Evolutionary conservation across 2,329 filamentous ascomycete species (phyloP).

Genomic region (Fusarium chlamydosporum): DNA sequence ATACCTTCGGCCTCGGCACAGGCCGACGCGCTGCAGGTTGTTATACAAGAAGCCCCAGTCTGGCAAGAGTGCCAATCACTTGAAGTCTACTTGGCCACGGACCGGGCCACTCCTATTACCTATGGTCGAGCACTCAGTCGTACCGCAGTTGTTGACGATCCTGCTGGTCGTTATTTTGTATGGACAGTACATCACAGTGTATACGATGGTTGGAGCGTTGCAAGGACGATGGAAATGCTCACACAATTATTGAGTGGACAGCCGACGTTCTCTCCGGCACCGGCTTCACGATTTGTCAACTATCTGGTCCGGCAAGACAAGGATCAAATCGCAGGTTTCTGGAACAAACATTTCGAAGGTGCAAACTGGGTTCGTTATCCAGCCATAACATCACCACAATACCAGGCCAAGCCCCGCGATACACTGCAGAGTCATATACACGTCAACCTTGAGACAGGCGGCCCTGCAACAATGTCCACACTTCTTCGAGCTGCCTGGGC

Average conservation of each 20-base stretch:
- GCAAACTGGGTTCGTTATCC: conserved; percentile 8
- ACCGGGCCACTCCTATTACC: conserved; percentile 3
- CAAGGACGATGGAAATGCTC: conserved; percentile 7
- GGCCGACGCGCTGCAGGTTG: conserved; percentile 6
- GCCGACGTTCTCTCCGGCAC: background rate
- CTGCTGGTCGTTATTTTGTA: background rate
- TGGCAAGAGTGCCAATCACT: conserved; percentile 4
- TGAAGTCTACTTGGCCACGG: background rate
- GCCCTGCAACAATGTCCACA: conserved; percentile 1
- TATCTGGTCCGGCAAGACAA: conserved; percentile 2
- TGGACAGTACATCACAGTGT: conserved; percentile 8
- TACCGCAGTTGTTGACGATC: background rate
- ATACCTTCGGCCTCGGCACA: conserved; percentile 3
- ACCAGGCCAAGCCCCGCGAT: background rate
- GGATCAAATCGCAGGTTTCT: background rate
- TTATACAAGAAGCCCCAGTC: background rate
- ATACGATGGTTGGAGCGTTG: conserved; percentile 4
- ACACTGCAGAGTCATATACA: background rate
- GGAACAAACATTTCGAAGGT: conserved; percentile 2
- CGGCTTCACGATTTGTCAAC: conserved; percentile 3
- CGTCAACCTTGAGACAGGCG: background rate
- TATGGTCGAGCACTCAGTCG: conserved; percentile 4
- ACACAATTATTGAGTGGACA: conserved; percentile 1
- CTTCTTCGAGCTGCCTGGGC: conserved; percentile 12
- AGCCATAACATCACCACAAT: background rate